Conservation (phyloP, 805 yeast genomes). For the Myxozyma vanderwaltii region DNA sequence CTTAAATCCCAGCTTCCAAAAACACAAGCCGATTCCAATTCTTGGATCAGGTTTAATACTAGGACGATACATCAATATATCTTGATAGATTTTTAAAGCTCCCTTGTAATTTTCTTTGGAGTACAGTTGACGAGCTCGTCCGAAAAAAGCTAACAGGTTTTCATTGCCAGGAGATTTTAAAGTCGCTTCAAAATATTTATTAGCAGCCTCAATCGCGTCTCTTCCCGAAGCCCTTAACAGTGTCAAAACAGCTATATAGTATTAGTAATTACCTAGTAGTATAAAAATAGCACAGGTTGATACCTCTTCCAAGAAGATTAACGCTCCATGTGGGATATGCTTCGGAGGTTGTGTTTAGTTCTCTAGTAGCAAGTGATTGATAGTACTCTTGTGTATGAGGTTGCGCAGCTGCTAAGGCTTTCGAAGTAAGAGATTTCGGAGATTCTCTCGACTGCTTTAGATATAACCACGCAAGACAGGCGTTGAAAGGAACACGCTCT, state of each 20-base stretch:
- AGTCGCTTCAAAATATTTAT: slow-evolving; percentile 66
- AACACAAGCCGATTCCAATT: slow-evolving; percentile 91
- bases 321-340: slow-evolving; percentile 52
- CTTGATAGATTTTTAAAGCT: slow-evolving; percentile 83
- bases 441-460: slow-evolving; percentile 42
- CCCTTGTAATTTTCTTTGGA: slow-evolving; percentile 69
- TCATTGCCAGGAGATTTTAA: slow-evolving; percentile 53
- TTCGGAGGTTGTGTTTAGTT: slow-evolving; percentile 51
- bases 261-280: not conserved
- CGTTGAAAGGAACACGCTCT: slow-evolving; percentile 57
- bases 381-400: slow-evolving; percentile 39
- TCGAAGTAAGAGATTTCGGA: slow-evolving; percentile 27
- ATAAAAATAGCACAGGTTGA: not conserved
- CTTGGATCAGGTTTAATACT: slow-evolving; percentile 82
- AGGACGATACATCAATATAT: slow-evolving; percentile 74
- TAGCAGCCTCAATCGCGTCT: slow-evolving; percentile 69
- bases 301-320: slow-evolving; percentile 61
- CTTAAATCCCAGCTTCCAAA: slow-evolving; percentile 81
- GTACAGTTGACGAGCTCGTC: slow-evolving; percentile 80
- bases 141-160: slow-evolving; percentile 75
- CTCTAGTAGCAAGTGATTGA: slow-evolving; percentile 49
- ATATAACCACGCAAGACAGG: slow-evolving; percentile 72
- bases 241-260: slow-evolving; percentile 51
- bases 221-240: slow-evolving; percentile 46
- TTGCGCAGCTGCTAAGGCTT: slow-evolving; percentile 8